Conservation (phyloP, 2,329 filamentous ascomycete genomes). For the Allantophomopsis lycopodina region DNA sequence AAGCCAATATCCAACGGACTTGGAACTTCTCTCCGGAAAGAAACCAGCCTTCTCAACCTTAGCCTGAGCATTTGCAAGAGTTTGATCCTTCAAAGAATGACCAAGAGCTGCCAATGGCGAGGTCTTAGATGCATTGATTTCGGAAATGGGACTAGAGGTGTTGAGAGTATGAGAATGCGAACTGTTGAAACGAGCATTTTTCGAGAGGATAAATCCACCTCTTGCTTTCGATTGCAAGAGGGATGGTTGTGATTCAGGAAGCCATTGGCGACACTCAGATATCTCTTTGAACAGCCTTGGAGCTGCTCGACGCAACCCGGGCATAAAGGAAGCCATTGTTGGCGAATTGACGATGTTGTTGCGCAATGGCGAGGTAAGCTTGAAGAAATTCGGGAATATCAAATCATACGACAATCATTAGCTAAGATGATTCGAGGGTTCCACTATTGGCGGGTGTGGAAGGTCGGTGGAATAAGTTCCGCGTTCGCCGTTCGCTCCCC, state of each 20-base stretch:
- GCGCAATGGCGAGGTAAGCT: neutral
- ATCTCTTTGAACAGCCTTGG: slow-evolving; percentile 15
- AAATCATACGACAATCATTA: slow-evolving; percentile 1
- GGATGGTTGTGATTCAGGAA: slow-evolving; percentile 2
- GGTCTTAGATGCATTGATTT: slow-evolving; percentile 1
- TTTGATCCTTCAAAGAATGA: slow-evolving; percentile 10
- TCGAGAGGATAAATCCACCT: slow-evolving; percentile 1
- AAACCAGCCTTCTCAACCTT: slow-evolving; percentile 5
- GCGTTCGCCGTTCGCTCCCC: too few relatives aligned
- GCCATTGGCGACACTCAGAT: slow-evolving; percentile 17
- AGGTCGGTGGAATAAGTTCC: too few relatives aligned
- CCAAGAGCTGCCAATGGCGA: slow-evolving; percentile 11
- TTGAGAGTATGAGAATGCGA: slow-evolving; percentile 6
- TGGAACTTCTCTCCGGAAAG: slow-evolving; percentile 45
- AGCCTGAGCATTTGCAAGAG: neutral
- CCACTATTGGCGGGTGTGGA: too few relatives aligned
- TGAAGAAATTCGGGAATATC: slow-evolving; percentile 1
- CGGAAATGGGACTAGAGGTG: neutral
- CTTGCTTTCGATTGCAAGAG: too few relatives aligned
- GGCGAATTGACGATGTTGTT: neutral
- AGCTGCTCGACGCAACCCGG: slow-evolving; percentile 13
- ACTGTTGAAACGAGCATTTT: slow-evolving; percentile 17
- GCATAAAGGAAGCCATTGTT: slow-evolving; percentile 17
- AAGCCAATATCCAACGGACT: slow-evolving; percentile 81
- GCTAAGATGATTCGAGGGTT: neutral